Base-by-base conservation (phyloP, 1,139 yeast species). In the Lodderomyces parapsilosis region DNA sequence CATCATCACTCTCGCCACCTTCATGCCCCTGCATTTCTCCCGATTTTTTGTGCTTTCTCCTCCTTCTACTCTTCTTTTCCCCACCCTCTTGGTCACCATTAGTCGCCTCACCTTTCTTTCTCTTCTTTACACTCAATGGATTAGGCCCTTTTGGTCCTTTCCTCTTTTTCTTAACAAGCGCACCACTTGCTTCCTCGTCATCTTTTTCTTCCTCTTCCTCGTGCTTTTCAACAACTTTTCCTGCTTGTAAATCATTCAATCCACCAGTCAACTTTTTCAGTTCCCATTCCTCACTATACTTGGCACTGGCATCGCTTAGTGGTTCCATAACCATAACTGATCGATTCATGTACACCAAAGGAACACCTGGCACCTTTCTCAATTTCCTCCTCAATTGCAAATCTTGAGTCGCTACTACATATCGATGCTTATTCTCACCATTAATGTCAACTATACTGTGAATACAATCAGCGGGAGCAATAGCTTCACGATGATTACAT, bases 321-420 rank as follows among this genome's bases (percentile, higher is more conserved):
- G 96, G 96, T 63, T 93, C 99, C 94, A 93, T 83, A 36, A 93
- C 83, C 93, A 93, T 87, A 18, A 94, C 99, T 1, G 96, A 81
- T 50, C 96, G 75, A 58, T 86, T 85, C 79, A 93, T 81, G 61
- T 86, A 90, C 7, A 91, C 70, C 51, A 93, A 65, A 0, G 99
- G 99, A 2, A 89, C 86, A 9, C 96, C 99, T 0, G 99, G 96
- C 13, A 90, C 73, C 27, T 69, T 69, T 51, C 98, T 76, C 49
- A 93, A 70, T 41, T 70, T 67, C 45, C 79, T 76, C 51, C 99
- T 76, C 44, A 91, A 71, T 23, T 78, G 75, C 36, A 78, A 76
- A 55, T 86, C 82, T 58, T 91, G 97, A 0, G 94, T 78, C 0
- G 96, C 97, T 11, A 93, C 87, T 11, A 88, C 75, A 59, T 93